These are phyloP conservation scores for Nothopassalora personata DNA, from an alignment of 2,329 filamentous ascomycete genomes.

Conservation along the genomic window DNA sequence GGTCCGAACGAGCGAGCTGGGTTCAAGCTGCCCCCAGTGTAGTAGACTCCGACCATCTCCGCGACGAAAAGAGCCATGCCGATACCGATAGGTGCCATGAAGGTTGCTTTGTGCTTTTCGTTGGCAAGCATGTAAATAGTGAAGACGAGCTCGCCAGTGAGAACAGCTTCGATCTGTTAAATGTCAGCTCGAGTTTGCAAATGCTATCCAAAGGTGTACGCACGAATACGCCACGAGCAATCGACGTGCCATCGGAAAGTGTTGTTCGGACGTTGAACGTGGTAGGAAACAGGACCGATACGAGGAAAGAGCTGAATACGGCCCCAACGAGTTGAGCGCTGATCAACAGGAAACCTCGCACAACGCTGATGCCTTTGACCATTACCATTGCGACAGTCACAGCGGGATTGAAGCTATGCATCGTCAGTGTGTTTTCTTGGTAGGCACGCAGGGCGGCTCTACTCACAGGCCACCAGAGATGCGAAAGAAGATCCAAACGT, in stretches of 20 bases:
- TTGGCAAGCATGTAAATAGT: slow-evolving; percentile 40
- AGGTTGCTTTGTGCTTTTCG: slow-evolving; percentile 41
- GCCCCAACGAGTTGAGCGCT: slow-evolving; percentile 36
- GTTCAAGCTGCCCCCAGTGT: slow-evolving; percentile 35
- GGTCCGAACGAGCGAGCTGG: slow-evolving; percentile 34
- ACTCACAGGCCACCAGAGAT: slow-evolving; percentile 33
- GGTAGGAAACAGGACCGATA: slow-evolving; percentile 35
- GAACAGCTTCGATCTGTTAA: slow-evolving; percentile 35
- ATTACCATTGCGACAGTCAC: slow-evolving; percentile 30
- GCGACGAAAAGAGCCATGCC: slow-evolving; percentile 46
- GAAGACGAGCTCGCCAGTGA: slow-evolving; percentile 39
- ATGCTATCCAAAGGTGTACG: not conserved
- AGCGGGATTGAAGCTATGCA: slow-evolving; percentile 32
- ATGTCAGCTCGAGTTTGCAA: not conserved
- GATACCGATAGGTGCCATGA: slow-evolving; percentile 45
- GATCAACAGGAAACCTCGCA: slow-evolving; percentile 33
- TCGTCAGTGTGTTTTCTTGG: not conserved
- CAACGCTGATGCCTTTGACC: slow-evolving; percentile 32
- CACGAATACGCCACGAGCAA: slow-evolving; percentile 36
- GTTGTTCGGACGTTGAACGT: slow-evolving; percentile 33
- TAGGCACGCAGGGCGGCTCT: not conserved
- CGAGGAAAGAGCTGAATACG: slow-evolving; percentile 33
- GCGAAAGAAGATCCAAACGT: slow-evolving; percentile 39
- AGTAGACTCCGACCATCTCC: slow-evolving; percentile 38
- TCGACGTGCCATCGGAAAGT: slow-evolving; percentile 32